Base-by-base conservation (phyloP, 2,329 filamentous ascomycete genomes). In the Arthrobotrys musiformis region DNA sequence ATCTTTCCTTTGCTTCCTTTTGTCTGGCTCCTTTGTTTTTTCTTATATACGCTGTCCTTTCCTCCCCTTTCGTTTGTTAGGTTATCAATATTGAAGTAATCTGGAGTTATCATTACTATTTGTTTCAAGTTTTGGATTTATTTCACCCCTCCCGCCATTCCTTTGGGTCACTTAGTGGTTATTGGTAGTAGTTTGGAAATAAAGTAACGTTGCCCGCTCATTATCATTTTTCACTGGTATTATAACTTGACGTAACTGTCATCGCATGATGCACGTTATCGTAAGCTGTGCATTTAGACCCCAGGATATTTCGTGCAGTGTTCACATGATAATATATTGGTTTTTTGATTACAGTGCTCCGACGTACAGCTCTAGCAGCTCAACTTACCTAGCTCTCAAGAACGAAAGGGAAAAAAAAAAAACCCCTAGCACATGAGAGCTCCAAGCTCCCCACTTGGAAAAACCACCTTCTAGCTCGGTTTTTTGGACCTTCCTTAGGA, bases 31-130 rank as follows among this genome's bases (percentile, higher is more conserved):
- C 9, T 33, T 33, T 33, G 9, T 33, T 33, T 33, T 33, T 4
- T 33, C 9, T 33, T 33, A n/a, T n/a, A n/a, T n/a, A n/a, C n/a
- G n/a, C n/a, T n/a, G n/a, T 42, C 28, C 50, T 24, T 46, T 33
- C 4, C 22, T n/a, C n/a, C n/a, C n/a, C n/a, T n/a, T 46, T 60
- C 22, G 17, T 62, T 19, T 37, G 56, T 56, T 50, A 46, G 42
- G 35, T 52, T 28, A 70, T 52, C 60, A 62, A 30, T 62, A 48
- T 35, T 33, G 26, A 63, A 63, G 50, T 63, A 63, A 63, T 48
- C 54, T 40, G 54, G 54, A 58, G 54, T 58, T 58, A 58, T 58
- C 33, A 19, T 58, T 62, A 42, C 58, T 62, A 24, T 24, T n/a
- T n/a, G 24, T 46, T 48, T 62, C 11, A 46, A 62, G 33, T 28